A percentile compares a stretch with the other conserved stretches of the same genome.
Conservation (phyloP, 2,329 filamentous ascomycete species). For the Fusarium paranaense region DNA sequence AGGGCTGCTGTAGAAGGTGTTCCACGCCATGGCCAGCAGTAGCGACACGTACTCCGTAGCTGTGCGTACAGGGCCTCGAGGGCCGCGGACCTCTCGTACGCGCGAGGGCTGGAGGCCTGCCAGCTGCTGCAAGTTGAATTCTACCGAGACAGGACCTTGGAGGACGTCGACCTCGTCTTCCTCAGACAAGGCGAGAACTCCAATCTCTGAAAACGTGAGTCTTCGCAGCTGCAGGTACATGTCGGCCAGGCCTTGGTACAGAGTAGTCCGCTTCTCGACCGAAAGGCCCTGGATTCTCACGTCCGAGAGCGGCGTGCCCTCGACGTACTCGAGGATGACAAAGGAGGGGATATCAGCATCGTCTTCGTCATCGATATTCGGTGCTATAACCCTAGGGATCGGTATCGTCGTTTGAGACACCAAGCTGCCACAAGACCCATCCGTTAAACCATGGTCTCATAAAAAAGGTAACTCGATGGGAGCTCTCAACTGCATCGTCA, state of each 20-base stretch:
- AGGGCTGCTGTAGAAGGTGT: constrained; percentile 36
- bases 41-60: constrained; percentile 40
- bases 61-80: constrained; percentile 19
- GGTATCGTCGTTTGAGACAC: constrained; percentile 24
- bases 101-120: constrained; percentile 36
- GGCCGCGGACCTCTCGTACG: constrained; percentile 25
- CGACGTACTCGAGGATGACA: constrained; percentile 35
- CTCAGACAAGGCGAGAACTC: neutral
- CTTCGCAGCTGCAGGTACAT: neutral
- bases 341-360: constrained; percentile 16
- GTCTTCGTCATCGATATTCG: constrained; percentile 1
- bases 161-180: constrained; percentile 6
- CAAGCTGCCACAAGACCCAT: constrained; percentile 5
- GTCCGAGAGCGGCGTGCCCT: constrained; percentile 27
- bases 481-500: constrained; percentile 29
- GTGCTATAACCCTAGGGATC: constrained; percentile 1
- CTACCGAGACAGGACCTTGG: constrained; percentile 21
- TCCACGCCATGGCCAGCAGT: constrained; percentile 41
- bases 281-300: constrained; percentile 2
- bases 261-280: neutral
- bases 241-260: neutral
- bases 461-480: neutral
- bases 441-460: neutral
- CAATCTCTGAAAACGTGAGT: neutral
- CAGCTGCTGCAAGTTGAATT: constrained; percentile 43